Evolutionary conservation across 305 asterid species (phyloP), one percentile per base, ranked within the genome.

Genomic region (Striga hermonthica): DNA sequence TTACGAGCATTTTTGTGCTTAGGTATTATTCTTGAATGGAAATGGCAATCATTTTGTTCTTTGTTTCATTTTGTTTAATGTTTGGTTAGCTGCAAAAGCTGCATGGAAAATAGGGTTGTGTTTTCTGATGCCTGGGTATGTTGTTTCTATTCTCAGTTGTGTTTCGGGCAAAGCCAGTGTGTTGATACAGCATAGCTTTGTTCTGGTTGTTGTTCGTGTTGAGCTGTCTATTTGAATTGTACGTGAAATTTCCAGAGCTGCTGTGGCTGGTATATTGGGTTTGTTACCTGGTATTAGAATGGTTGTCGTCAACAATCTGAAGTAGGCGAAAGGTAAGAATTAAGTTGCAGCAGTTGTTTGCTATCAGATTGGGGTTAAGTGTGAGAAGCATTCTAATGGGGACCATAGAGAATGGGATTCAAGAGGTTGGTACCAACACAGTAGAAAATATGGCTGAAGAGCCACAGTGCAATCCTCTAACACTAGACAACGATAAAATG

Each of bases 371-470:
- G 75, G 70, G 52, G 48, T 12, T 45, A 69, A 78, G 67, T 57
- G 50, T 60, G 55, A 43, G 40, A 43, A 50, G 9, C 48, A 45
- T 58, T 12, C 10, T 47, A 28, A 69, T 72, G 77, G 82, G 67
- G 44, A 43, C 39, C 62, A 55, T 47, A 10, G 87, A 71, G 53
- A 60, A 50, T 47, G 72, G 64, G 58, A 43, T 70, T 34, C 76
- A 57, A 53, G 78, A 69, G 16, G 68, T 58, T 22, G 74, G 67
- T 49, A 45, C 62, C 60, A 65, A 63, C 12, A 54, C 64, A 69
- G 64, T 57, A 49, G 82, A 79, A 58, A 75, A 43, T 52, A 15
- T 73, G 61, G 49, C 63, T 57, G 74, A 54, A 60, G 78, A 72
- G 62, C 44, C 68, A 22, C 60, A 59, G 31, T 57, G 12, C 63